A percentile compares a stretch with the other conserved stretches of the same genome.
These are phyloP conservation scores for Zygosaccharomyces sapae DNA, from an alignment of 1,139 yeast genomes.

Conservation along the genomic window DNA sequence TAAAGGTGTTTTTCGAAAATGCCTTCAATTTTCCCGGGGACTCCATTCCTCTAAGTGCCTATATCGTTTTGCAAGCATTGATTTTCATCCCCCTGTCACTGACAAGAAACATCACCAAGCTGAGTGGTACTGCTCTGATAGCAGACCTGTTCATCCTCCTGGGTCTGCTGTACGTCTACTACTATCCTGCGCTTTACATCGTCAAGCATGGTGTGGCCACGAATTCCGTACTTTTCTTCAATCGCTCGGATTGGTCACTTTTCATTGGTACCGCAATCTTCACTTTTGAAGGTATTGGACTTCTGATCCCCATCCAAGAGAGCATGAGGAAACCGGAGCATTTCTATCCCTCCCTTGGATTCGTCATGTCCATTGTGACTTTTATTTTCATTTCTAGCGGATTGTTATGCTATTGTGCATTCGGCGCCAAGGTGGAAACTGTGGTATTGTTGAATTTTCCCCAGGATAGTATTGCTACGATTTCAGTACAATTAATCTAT, in stretches of 20 bases:
- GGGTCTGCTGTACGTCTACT: constrained; percentile 79
- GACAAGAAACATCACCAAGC: constrained; percentile 81
- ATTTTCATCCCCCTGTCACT: constrained; percentile 77
- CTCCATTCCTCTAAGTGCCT: constrained; percentile 16
- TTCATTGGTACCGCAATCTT: constrained; percentile 94
- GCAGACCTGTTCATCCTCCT: constrained; percentile 83
- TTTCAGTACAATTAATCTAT: constrained; percentile 71
- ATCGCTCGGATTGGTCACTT: constrained; percentile 67
- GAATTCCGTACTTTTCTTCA: constrained; percentile 48
- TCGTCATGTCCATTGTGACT: constrained; percentile 75
- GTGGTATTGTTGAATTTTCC: constrained; percentile 88
- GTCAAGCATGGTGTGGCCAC: constrained; percentile 54
- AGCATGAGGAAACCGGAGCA: constrained; percentile 81
- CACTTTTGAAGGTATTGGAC: constrained; percentile 94
- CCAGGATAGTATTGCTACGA: constrained; percentile 57
- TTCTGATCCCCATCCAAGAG: constrained; percentile 90
- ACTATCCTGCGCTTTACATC: constrained; percentile 60
- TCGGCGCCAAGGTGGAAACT: constrained; percentile 76
- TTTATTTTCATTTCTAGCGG: constrained; percentile 75
- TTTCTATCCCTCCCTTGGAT: constrained; percentile 63
- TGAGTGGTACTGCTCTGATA: constrained; percentile 80
- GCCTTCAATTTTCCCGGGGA: constrained; percentile 23
- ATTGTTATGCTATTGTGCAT: constrained; percentile 75
- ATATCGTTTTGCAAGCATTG: constrained; percentile 59
- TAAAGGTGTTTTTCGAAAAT: constrained; percentile 53